Percentiles rank a stretch among this genome's conserved stretches.
phyloP scores from a whole-genome alignment of 441 rosid species.

The Adansonia gregorii region DNA sequence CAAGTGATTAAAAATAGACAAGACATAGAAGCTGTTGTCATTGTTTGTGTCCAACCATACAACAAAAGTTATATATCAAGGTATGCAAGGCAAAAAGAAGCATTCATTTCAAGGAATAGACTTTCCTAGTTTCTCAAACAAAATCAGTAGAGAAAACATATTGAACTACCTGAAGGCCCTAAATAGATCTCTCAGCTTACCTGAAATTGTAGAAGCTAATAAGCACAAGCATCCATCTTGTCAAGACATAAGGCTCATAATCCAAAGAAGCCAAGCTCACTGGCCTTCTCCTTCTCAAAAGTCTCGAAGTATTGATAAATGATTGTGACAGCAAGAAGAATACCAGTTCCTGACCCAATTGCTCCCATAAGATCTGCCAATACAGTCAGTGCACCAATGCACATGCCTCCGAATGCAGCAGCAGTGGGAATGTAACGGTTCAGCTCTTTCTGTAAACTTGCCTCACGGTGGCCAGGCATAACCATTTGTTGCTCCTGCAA shows the following conservation, averaged over 20 bases:
- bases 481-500: conserved; percentile 29
- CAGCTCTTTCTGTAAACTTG: conserved; percentile 24
- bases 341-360: conserved; percentile 89
- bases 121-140: background rate
- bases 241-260: conserved; percentile 29
- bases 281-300: conserved; percentile 93
- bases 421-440: conserved; percentile 33
- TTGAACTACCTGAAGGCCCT: background rate
- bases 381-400: conserved; percentile 39
- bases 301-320: conserved; percentile 94
- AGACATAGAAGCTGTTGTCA: background rate
- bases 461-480: conserved; percentile 28
- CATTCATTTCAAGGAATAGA: background rate
- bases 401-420: conserved; percentile 40
- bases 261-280: conserved; percentile 91
- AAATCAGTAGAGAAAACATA: background rate
- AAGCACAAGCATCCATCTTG: conserved; percentile 7
- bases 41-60: background rate
- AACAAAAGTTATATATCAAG: background rate
- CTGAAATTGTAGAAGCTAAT: background rate
- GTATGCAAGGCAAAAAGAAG: background rate
- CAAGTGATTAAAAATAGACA: background rate
- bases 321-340: conserved; percentile 84
- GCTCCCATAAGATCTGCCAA: conserved; percentile 34
- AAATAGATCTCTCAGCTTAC: background rate